Evolutionary conservation across 2,329 filamentous ascomycete genomes (phyloP).

Genomic region (Dactylonectria macrodidyma): DNA sequence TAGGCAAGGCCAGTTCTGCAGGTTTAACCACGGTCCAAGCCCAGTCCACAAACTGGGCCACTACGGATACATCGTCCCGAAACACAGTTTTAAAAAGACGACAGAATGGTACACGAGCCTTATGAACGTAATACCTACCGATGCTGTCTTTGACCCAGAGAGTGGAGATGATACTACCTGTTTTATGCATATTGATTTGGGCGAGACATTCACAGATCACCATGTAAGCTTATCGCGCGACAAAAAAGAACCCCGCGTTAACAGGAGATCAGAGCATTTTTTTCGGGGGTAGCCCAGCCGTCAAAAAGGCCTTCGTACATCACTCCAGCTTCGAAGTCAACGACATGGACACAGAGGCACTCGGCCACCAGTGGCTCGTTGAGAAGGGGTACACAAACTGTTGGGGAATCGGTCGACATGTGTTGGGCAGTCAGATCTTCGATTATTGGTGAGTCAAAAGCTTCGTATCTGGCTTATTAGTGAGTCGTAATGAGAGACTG

Average conservation of each 20-base stretch:
- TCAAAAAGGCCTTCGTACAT: conserved; percentile 9
- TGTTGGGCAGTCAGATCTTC: not conserved
- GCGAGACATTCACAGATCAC: not conserved
- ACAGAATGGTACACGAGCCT: not conserved
- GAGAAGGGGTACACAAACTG: conserved; percentile 16
- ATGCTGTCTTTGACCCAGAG: not conserved
- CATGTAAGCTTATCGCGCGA: not conserved
- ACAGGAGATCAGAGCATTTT: not conserved
- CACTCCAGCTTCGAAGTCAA: conserved; percentile 23
- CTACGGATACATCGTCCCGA: not conserved
- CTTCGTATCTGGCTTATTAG: not conserved
- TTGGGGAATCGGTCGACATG: conserved; percentile 10
- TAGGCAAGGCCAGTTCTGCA: not conserved
- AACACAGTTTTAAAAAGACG: not conserved
- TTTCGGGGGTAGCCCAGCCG: not conserved
- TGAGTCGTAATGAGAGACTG: not conserved
- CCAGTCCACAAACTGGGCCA: not conserved
- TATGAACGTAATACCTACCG: not conserved
- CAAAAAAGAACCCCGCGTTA: not conserved
- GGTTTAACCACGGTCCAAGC: not conserved
- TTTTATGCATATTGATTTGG: not conserved
- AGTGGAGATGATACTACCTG: not conserved
- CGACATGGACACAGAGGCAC: conserved; percentile 19
- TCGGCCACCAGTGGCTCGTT: conserved; percentile 16
- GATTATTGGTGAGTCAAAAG: not conserved